Evolutionary conservation across 805 yeast genomes (phyloP), one percentile per base, ranked within the genome.

Genomic region (Gaillardinia entomophila): DNA sequence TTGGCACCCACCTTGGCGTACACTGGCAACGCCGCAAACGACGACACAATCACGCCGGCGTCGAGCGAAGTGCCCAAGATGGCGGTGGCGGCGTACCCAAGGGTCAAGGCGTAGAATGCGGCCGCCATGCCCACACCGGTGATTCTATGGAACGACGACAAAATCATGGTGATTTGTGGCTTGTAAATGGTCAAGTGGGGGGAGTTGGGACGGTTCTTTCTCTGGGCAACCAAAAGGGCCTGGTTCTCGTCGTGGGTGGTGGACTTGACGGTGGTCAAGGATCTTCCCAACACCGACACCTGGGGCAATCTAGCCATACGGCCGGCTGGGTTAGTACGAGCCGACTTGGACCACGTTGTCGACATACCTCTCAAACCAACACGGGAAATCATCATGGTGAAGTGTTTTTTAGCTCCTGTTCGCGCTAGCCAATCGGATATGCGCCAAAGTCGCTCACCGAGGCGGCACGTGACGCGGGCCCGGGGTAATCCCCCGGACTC

Each of bases 111-210:
- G 61, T 86, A 89, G 59, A 89, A 80, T 8, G 77, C 82, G 40
- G 71, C 75, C 26, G 88, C 96, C 53, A 92, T 65, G 32, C 79
- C 75, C 23, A 88, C 83, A 58, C 97, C 96, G 30, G 92, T 75
- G 50, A 90, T 62, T 72, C 98, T 81, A 65, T 90, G 97, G 42
- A 82, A 60, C 16, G 81, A 68, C 4, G 97, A 88, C 54, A 92
- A 56, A 40, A 75, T 64, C 83, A 82, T 75, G 16, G 97, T 85
- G 44, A 90, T 56, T 68, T 92, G 97, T 27, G 94, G 94, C 67
- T 89, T 73, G 69, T 90, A 90, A 55, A 92, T 89, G 40, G 79
- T 66, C 54, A 90, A 71, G 60, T 90, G 95, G 35, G 97, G 97
- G 19, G 96, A 87, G 12, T 75, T 63, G 22, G 97, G 97, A 66